A percentile compares a stretch with the other conserved stretches of the same genome.
Conservation (phyloP, 805 yeast species). For the Saccharomyces cerevisiae region DNA sequence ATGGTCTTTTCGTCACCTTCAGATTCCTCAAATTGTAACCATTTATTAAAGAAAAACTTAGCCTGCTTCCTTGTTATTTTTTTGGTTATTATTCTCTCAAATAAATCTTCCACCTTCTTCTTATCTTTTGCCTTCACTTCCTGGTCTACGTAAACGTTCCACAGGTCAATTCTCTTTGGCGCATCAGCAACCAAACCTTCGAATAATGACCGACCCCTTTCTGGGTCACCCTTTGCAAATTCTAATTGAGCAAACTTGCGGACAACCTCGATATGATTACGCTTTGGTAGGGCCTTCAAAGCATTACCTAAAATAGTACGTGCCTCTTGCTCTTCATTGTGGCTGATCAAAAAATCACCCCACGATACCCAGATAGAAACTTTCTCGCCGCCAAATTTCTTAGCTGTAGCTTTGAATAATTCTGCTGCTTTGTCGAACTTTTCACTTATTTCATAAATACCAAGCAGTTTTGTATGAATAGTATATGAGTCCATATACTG, state of each 20-base stretch:
- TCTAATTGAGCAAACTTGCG: slow-evolving; percentile 86
- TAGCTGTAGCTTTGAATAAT: slow-evolving; percentile 57
- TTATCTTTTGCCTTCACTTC: slow-evolving; percentile 69
- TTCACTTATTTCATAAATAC: slow-evolving; percentile 67
- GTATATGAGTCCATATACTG: slow-evolving; percentile 85
- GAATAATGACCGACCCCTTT: slow-evolving; percentile 88
- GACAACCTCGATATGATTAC: slow-evolving; percentile 70
- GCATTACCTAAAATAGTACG: slow-evolving; percentile 71
- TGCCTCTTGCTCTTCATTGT: slow-evolving; percentile 47
- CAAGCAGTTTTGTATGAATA: slow-evolving; percentile 72
- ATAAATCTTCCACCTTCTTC: slow-evolving; percentile 63
- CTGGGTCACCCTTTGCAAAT: slow-evolving; percentile 79
- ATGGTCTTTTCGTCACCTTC: slow-evolving; percentile 58
- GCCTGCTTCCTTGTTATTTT: slow-evolving; percentile 83
- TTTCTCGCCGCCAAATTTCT: slow-evolving; percentile 67
- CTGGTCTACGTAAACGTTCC: slow-evolving; percentile 94
- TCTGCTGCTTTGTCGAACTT: slow-evolving; percentile 63
- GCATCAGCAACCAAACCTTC: slow-evolving; percentile 87
- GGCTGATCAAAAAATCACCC: slow-evolving; percentile 66
- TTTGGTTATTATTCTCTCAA: slow-evolving; percentile 63
- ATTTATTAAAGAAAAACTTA: slow-evolving; percentile 86
- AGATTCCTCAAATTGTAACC: slow-evolving; percentile 75
- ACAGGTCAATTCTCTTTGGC: slow-evolving; percentile 84
- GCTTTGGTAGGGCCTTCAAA: slow-evolving; percentile 59
- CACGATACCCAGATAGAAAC: slow-evolving; percentile 73